Conservation (phyloP, 2,329 filamentous ascomycete genomes). For the Ophiostoma sp. region DNA sequence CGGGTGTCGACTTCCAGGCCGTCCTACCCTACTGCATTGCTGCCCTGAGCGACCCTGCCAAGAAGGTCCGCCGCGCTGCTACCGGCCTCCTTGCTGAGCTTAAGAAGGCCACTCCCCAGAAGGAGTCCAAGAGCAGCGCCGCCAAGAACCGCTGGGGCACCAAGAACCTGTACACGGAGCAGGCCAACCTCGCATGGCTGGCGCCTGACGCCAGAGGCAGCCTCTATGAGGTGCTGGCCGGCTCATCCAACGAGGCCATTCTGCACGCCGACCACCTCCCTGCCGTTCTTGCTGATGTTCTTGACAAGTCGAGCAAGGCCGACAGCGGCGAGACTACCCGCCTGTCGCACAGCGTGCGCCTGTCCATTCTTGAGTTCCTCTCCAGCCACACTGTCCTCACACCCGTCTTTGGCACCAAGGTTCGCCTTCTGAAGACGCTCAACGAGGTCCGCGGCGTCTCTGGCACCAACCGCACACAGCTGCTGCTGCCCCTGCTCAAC, state of each 20-base stretch:
- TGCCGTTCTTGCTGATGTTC: slow-evolving; percentile 53
- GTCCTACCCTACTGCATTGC: slow-evolving; percentile 76
- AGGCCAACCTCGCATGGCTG: slow-evolving; percentile 53
- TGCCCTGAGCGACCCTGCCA: slow-evolving; percentile 69
- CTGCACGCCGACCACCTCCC: slow-evolving; percentile 69
- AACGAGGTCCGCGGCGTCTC: slow-evolving; percentile 68
- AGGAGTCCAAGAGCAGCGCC: slow-evolving; percentile 21
- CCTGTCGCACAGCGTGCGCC: slow-evolving; percentile 56
- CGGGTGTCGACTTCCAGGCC: slow-evolving; percentile 63
- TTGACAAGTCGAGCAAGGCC: slow-evolving; percentile 46
- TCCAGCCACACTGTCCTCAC: slow-evolving; percentile 66
- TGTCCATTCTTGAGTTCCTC: slow-evolving; percentile 65
- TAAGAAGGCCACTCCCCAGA: slow-evolving; percentile 42
- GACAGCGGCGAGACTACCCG: slow-evolving; percentile 33
- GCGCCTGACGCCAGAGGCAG: slow-evolving; percentile 52
- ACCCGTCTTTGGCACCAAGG: slow-evolving; percentile 64
- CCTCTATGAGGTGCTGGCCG: slow-evolving; percentile 49
- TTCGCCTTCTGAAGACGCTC: slow-evolving; percentile 64
- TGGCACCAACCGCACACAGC: slow-evolving; percentile 62
- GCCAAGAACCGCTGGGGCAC: slow-evolving; percentile 49
- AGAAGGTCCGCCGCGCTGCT: slow-evolving; percentile 70
- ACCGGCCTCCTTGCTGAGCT: slow-evolving; percentile 60
- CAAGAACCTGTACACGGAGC: slow-evolving; percentile 59
- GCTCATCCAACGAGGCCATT: slow-evolving; percentile 76
- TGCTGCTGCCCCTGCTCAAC: slow-evolving; percentile 69